Conservation (phyloP, 106 monocot genomes). For the Platanthera zijinensis region DNA sequence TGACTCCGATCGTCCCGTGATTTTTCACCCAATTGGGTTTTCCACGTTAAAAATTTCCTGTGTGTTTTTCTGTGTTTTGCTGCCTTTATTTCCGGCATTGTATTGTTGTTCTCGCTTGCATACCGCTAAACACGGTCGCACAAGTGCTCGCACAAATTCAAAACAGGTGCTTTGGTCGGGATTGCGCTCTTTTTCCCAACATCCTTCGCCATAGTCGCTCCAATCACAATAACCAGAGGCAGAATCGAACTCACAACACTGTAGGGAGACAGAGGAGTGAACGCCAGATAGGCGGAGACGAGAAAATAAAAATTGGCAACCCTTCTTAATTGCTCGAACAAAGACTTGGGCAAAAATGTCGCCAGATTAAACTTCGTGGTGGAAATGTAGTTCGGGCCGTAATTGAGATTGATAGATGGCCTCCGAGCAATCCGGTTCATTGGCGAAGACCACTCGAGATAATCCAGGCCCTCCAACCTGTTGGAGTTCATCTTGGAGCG, state of each 20-base stretch:
- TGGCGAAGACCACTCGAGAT: constrained; percentile 48
- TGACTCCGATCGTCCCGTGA: too few species aligned
- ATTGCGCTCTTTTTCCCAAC: too few species aligned
- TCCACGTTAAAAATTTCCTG: too few species aligned
- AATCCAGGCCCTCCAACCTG: constrained; percentile 71
- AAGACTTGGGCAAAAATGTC: constrained; percentile 74
- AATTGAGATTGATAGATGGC: constrained; percentile 23
- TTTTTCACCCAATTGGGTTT: too few species aligned
- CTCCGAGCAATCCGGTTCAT: constrained; percentile 46
- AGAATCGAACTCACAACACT: constrained; percentile 41
- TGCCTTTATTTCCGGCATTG: too few species aligned
- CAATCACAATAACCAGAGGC: constrained; percentile 63
- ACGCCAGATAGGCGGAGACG: constrained; percentile 46
- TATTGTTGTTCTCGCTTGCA: too few species aligned
- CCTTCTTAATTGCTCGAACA: constrained; percentile 94
- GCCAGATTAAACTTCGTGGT: constrained; percentile 77
- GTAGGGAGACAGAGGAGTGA: constrained; percentile 69
- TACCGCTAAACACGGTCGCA: too few species aligned
- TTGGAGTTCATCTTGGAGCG: constrained; percentile 49
- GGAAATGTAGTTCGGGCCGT: constrained; percentile 59
- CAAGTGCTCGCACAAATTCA: too few species aligned
- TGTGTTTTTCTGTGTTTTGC: too few species aligned
- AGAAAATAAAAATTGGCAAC: constrained; percentile 90
- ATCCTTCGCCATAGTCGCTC: constrained; percentile 87
- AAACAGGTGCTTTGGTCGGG: too few species aligned